These are phyloP conservation scores for Podila minutissima DNA, from an alignment of 192 early-diverging fungal species.

Conservation along the genomic window DNA sequence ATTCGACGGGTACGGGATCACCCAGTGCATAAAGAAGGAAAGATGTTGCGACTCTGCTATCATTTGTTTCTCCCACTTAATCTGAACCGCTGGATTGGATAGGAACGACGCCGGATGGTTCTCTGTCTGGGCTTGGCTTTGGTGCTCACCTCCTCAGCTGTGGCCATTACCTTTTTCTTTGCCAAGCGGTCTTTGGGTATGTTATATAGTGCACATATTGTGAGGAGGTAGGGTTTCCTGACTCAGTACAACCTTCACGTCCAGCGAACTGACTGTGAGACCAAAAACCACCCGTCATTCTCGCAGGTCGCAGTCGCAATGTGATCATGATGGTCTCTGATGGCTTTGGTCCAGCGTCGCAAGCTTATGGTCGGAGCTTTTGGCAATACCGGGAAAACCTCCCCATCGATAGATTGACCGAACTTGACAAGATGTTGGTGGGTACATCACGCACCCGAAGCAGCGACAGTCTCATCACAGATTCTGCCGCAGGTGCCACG, in stretches of 20 bases:
- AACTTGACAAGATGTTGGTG: conserved; percentile 78
- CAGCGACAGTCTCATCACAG: conserved; percentile 85
- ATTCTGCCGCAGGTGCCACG: conserved; percentile 97
- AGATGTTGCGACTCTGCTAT: background rate
- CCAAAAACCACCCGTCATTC: background rate
- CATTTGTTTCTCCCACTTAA: background rate
- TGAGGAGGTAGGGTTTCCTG: too few species aligned
- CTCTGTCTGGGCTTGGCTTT: conserved; percentile 32
- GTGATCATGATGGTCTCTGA: conserved; percentile 96
- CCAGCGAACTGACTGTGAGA: background rate
- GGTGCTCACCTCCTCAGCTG: conserved; percentile 30
- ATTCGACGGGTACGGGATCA: conserved; percentile 20
- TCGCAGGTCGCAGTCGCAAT: conserved; percentile 63
- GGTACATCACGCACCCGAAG: conserved; percentile 93
- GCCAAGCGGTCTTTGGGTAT: conserved; percentile 14
- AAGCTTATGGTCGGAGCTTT: conserved; percentile 87
- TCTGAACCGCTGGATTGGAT: background rate
- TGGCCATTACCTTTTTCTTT: conserved; percentile 21
- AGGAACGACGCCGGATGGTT: conserved; percentile 35
- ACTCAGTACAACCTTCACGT: background rate
- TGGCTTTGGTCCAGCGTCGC: conserved; percentile 95
- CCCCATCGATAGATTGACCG: conserved; percentile 57
- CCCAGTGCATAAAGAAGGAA: background rate
- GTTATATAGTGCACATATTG: background rate
- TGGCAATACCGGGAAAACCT: conserved; percentile 69